Base-by-base conservation (phyloP, 768 basidiomycete species). In the Thelephora ganbajun region DNA sequence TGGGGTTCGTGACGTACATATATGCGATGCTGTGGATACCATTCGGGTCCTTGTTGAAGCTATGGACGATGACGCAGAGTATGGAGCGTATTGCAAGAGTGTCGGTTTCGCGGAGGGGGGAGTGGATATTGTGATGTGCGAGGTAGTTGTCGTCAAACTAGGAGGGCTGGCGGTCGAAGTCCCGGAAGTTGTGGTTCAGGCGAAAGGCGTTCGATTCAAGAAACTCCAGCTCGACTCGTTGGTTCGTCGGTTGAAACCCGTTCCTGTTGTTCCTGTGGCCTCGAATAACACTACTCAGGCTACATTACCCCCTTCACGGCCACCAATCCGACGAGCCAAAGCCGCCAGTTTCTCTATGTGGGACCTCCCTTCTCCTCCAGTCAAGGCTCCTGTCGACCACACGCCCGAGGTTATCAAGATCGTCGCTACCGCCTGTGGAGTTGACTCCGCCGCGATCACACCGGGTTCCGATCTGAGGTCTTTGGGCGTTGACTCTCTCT, bases 131-230 rank as follows among this genome's bases (percentile, higher is more conserved):
- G 65, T 79, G 34, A 52, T 74, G 0, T 69, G 70, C 0, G 76
- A 82, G 39, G 70, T 70, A 1, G 72, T 69, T 47, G 78, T 75
- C 0, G 57, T 80, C 11, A 65, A 65, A 36, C 58, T 63, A 1
- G 57, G 1, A 43, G 45, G 34, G 20, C 11, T 64, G 13, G 55
- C 64, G 0, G 60, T 59, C 1, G 52, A 56, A 30, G 5, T 9
- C 26, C 26, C 26, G 5, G 18, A 41, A 19, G 63, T 85, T 19
- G 70, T 84, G 6, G 82, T 78, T 2, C 68, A 68, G 34, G 47
- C 80, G 19, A 72, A 73, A 52, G 73, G 69, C 2, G 76, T 79
- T 50, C 69, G 67, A 35, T 86, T 86, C 58, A 73, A 73, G 39
- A 69, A 72, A 33, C 67, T 83, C 13, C 67, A 68, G 1, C 60